Conservation (phyloP, 2,329 filamentous ascomycete species). For the Aaosphaeria arxii region DNA sequence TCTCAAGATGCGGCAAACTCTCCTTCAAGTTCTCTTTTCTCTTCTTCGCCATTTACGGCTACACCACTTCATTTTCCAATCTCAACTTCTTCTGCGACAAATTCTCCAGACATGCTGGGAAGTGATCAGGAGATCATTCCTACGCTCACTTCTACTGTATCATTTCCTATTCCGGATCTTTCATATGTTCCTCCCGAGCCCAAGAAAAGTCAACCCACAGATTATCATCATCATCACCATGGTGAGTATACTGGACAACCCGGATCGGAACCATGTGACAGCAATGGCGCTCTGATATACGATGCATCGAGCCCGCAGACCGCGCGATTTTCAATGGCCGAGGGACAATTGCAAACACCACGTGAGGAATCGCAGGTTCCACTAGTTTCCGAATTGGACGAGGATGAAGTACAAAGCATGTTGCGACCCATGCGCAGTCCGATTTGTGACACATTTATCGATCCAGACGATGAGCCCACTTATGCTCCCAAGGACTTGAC, state of each 20-base stretch:
- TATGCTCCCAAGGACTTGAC: neutral
- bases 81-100: conserved; percentile 17
- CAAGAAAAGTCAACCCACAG: conserved; percentile 13
- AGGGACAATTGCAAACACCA: conserved; percentile 18
- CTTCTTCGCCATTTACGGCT: conserved; percentile 44
- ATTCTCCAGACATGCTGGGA: conserved; percentile 24
- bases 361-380: conserved; percentile 30
- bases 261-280: conserved; percentile 10
- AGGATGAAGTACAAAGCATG: conserved; percentile 36
- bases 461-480: conserved; percentile 7
- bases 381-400: conserved; percentile 28
- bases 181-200: conserved; percentile 11
- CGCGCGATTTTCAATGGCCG: conserved; percentile 12
- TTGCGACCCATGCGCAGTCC: conserved; percentile 44
- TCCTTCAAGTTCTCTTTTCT: conserved; percentile 24
- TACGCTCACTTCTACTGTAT: conserved; percentile 27
- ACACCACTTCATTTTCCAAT: conserved; percentile 46
- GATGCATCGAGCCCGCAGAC: conserved; percentile 18
- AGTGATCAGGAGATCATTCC: conserved; percentile 19
- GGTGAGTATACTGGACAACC: conserved; percentile 47
- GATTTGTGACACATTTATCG: conserved; percentile 13
- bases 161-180: conserved; percentile 35
- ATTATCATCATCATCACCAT: conserved; percentile 47
- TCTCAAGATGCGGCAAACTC: conserved; percentile 9
- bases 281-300: conserved; percentile 3